These are phyloP conservation scores for Dittrichia graveolens DNA, from an alignment of 129 eudicot species.

Conservation along the genomic window DNA sequence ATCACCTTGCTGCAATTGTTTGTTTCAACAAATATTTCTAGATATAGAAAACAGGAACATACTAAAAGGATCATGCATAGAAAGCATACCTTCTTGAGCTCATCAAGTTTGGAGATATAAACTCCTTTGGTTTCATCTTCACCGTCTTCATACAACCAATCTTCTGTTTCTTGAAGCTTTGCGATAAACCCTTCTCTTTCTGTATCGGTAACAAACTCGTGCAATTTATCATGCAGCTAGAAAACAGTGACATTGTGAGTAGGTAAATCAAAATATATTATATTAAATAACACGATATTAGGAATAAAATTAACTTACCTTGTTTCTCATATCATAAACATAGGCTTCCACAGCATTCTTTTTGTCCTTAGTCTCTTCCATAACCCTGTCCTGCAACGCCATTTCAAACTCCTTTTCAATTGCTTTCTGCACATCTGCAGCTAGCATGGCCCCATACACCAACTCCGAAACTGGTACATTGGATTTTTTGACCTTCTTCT, in stretches of 20 bases:
- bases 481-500: constrained; percentile 82
- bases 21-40: not conserved
- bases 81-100: constrained; percentile 73
- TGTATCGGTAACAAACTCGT: constrained; percentile 66
- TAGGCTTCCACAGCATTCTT: constrained; percentile 96
- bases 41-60: not conserved
- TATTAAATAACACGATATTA: not conserved
- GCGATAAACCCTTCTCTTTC: constrained; percentile 68
- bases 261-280: not conserved
- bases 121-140: constrained; percentile 98
- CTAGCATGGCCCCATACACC: constrained; percentile 62
- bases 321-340: constrained; percentile 95
- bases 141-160: constrained; percentile 99
- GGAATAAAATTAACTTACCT: constrained; percentile 40
- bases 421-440: constrained; percentile 87
- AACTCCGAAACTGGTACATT: constrained; percentile 67
- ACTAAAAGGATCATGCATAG: not conserved
- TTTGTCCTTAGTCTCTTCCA: constrained; percentile 97
- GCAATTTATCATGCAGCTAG: constrained; percentile 78
- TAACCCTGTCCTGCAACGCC: constrained; percentile 96
- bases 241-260: constrained; percentile 10
- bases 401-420: constrained; percentile 89
- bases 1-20: constrained; percentile 67
- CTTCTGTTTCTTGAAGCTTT: constrained; percentile 86
- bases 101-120: constrained; percentile 83